These are phyloP conservation scores for Clitoria ternatea DNA, from an alignment of 306 rosid genomes.

Conservation along the genomic window DNA sequence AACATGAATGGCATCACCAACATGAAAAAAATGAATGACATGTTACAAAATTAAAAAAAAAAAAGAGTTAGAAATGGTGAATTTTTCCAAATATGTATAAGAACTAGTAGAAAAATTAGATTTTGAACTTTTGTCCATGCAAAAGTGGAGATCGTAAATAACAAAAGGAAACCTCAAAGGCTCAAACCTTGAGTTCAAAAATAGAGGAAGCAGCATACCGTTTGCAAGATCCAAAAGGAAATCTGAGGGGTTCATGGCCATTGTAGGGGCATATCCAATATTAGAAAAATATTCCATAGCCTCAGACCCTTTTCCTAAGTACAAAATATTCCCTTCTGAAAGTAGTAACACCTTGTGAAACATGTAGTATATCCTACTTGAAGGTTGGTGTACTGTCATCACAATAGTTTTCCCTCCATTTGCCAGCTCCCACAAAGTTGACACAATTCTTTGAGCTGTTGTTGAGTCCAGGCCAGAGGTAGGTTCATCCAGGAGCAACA, in stretches of 20 bases:
- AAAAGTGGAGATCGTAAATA: background rate
- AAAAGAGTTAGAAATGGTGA: background rate
- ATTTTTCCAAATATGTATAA: background rate
- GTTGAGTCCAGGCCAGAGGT: conserved; percentile 65
- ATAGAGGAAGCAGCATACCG: conserved; percentile 30
- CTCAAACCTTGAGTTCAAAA: background rate
- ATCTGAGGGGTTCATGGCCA: conserved; percentile 63
- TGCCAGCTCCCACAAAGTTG: conserved; percentile 46
- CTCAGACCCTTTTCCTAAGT: conserved; percentile 47
- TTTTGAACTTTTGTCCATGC: background rate
- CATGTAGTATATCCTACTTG: conserved; percentile 49
- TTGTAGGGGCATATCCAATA: conserved; percentile 35
- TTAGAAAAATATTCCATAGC: conserved; percentile 45
- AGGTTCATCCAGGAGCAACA: conserved; percentile 62
- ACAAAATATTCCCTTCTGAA: conserved; percentile 48
- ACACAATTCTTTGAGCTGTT: conserved; percentile 48
- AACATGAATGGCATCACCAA: too few species aligned
- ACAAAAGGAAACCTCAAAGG: background rate
- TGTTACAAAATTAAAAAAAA: background rate
- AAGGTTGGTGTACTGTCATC: conserved; percentile 69
- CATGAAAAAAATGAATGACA: background rate
- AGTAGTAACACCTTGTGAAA: conserved; percentile 50
- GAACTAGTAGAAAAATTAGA: background rate
- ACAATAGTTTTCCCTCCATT: conserved; percentile 48
- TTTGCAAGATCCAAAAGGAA: conserved; percentile 59